Evolutionary conservation across 805 yeast species (phyloP), one percentile per base, ranked within the genome.

Genomic region (Pichia cephalocereana): DNA sequence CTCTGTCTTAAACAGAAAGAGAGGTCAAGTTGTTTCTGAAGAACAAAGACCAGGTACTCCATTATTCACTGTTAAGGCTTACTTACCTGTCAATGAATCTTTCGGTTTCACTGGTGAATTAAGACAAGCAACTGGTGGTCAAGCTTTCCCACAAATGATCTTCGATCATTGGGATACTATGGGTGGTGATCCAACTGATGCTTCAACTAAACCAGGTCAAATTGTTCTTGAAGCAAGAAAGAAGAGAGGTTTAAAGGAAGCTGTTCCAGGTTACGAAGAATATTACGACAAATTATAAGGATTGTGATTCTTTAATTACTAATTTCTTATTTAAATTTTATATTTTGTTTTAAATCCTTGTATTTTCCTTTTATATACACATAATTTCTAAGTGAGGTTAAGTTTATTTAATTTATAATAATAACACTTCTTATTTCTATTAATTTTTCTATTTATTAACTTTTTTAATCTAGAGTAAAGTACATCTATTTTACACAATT

Each of bases 11-110:
- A 93, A 93, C 96, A 88, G 81, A 81, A 85, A 84, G 90, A 91
- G 99, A 86, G 99, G 99, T 79, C 97, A 91, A 80, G 98, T 91
- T 68, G 71, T 91, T 70, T 88, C 96, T 70, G 98, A 91, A 80
- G 96, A 90, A 80, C 99, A 91, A 81, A 90, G 97, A 80, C 98
- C 98, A 75, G 99, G 99, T 85, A 91, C 99, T 65, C 98, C 99
- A 77, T 82, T 93, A 80, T 93, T 93, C 83, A 89, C 96, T 67
- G 95, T 91, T 75, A 93, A 91, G 88, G 99, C 99, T 67, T 86
- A 89, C 96, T 82, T 91, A 79, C 99, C 99, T 73, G 97, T 91
- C 65, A 93, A 91, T 79, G 99, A 93, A 82, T 91, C 99, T 52
- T 91, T 93, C 85, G 99, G 99, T 86, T 91, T 91, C 96, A 85